phyloP scores from a whole-genome alignment of 306 rosid species.

The Albizia julibrissin region DNA sequence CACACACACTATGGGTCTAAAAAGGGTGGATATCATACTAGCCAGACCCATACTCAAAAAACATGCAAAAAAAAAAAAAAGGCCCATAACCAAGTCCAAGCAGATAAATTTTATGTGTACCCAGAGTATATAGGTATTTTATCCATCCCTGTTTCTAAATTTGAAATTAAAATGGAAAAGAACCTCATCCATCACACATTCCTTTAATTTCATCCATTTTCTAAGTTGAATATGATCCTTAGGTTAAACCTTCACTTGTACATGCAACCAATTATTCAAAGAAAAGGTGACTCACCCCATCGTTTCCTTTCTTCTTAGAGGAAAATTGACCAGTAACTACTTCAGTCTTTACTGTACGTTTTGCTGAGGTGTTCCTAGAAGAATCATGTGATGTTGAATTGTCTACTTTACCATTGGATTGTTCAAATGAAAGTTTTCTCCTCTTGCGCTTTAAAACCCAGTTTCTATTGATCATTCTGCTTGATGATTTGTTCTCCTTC shows the following conservation, averaged over 20 bases:
- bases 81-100: neutral
- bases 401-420: slow-evolving; percentile 71
- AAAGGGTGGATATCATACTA: neutral
- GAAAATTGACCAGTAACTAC: slow-evolving; percentile 50
- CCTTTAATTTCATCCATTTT: neutral
- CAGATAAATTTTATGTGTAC: neutral
- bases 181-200: slow-evolving; percentile 11
- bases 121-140: neutral
- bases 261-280: slow-evolving; percentile 9
- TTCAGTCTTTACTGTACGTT: slow-evolving; percentile 57
- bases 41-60: neutral
- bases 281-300: slow-evolving; percentile 77
- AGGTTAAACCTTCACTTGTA: slow-evolving; percentile 1
- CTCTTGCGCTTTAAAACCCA: slow-evolving; percentile 98
- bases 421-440: slow-evolving; percentile 73
- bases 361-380: slow-evolving; percentile 55
- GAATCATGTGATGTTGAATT: slow-evolving; percentile 59
- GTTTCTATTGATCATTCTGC: slow-evolving; percentile 80
- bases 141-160: neutral
- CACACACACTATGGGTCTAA: no score
- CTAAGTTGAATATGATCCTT: slow-evolving; percentile 6
- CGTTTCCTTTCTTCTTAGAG: slow-evolving; percentile 95
- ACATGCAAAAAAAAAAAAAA: neutral
- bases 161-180: neutral
- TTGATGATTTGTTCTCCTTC: slow-evolving; percentile 76